These are phyloP conservation scores for Plantago coronopus DNA, from an alignment of 305 asterid genomes.

Conservation along the genomic window DNA sequence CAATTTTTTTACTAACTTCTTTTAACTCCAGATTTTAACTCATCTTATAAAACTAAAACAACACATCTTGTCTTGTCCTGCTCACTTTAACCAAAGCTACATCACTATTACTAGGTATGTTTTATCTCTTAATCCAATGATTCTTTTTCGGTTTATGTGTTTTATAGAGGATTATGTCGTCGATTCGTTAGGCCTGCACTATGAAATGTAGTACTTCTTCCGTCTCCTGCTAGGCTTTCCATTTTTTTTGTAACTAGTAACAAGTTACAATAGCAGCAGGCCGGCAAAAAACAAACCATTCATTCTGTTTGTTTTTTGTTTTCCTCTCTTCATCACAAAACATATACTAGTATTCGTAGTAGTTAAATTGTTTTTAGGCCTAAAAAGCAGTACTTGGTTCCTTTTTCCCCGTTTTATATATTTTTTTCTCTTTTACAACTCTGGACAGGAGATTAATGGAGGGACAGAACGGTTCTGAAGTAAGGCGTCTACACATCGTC, in stretches of 20 bases:
- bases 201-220: no score
- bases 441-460: slow-evolving; percentile 63
- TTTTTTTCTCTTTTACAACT: slow-evolving; percentile 18
- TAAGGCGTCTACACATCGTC: slow-evolving; percentile 71
- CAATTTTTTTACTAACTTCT: no score
- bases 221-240: slow-evolving; percentile 10
- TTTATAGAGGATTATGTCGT: no score
- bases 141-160: slow-evolving; percentile 29
- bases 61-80: no score
- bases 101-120: no score
- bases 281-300: slow-evolving; percentile 52
- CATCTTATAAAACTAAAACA: no score
- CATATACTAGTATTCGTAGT: slow-evolving; percentile 2
- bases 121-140: no score
- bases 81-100: no score
- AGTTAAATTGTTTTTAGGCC: slow-evolving; percentile 20
- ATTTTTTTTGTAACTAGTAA: slow-evolving; percentile 32
- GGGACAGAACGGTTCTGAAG: slow-evolving; percentile 55
- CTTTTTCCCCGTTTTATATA: slow-evolving; percentile 19
- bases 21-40: no score
- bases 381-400: slow-evolving; percentile 33
- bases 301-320: slow-evolving; percentile 28
- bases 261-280: slow-evolving; percentile 33
- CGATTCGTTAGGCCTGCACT: no score
- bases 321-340: slow-evolving; percentile 2